Percentiles rank a stretch among this genome's conserved stretches.
These are phyloP conservation scores for Lonicera japonica DNA, from an alignment of 129 eudicot species.

Conservation along the genomic window DNA sequence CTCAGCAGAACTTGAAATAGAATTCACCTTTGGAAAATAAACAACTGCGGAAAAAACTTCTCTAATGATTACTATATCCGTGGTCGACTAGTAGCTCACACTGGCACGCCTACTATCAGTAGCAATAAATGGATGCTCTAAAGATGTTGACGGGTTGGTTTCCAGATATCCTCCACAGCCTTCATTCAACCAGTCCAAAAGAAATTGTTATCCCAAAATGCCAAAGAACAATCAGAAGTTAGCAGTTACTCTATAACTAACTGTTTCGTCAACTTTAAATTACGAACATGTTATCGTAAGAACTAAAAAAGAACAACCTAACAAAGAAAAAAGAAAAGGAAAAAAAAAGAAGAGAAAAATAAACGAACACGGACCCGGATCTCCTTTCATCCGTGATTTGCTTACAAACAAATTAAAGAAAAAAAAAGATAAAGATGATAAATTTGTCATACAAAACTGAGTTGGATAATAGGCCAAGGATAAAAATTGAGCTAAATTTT, in stretches of 20 bases:
- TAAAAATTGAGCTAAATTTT: too few relatives aligned
- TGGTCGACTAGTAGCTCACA: slow-evolving; percentile 87
- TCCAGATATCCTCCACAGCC: slow-evolving; percentile 61
- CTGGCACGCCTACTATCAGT: slow-evolving; percentile 85
- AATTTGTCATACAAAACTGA: too few relatives aligned
- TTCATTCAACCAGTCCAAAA: slow-evolving; percentile 81
- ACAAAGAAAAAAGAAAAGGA: slow-evolving; percentile 20
- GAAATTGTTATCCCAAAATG: slow-evolving; percentile 29
- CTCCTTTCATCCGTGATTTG: not conserved
- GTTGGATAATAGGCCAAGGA: too few relatives aligned
- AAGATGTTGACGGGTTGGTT: slow-evolving; percentile 94
- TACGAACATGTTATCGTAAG: slow-evolving; percentile 24
- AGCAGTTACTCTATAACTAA: slow-evolving; percentile 36
- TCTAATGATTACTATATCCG: slow-evolving; percentile 76
- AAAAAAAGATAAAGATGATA: too few relatives aligned
- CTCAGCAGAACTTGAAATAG: too few relatives aligned
- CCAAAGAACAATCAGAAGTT: slow-evolving; percentile 23
- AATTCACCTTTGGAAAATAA: too few relatives aligned
- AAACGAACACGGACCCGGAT: not conserved
- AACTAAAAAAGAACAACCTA: slow-evolving; percentile 11
- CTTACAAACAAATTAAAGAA: too few relatives aligned
- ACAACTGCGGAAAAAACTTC: slow-evolving; percentile 69
- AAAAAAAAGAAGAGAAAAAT: slow-evolving; percentile 5
- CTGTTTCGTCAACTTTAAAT: slow-evolving; percentile 32
- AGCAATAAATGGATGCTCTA: slow-evolving; percentile 79